Conservation (phyloP, 176 grass and related monocot genomes). For the Pontederia paniculata region DNA sequence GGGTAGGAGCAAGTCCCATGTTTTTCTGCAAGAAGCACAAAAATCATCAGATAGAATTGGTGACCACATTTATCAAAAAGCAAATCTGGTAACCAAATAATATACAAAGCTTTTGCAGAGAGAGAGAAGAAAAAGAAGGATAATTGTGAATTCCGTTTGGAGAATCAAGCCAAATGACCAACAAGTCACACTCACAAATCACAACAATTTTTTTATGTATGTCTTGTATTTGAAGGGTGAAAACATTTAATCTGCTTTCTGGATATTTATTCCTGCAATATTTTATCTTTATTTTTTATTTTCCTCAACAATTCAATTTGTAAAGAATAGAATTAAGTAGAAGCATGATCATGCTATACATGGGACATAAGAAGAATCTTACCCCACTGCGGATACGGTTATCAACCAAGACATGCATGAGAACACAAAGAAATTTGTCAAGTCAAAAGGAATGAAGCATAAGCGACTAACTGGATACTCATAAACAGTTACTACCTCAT, state of each 20-base stretch:
- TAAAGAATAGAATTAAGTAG: too few relatives aligned
- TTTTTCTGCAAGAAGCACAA: slow-evolving; percentile 41
- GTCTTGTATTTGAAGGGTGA: too few relatives aligned
- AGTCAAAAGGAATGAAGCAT: background rate
- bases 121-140: too few relatives aligned
- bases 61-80: background rate
- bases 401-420: slow-evolving; percentile 40
- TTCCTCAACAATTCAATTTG: too few relatives aligned
- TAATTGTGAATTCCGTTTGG: too few relatives aligned
- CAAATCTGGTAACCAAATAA: background rate
- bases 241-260: too few relatives aligned
- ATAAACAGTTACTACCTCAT: slow-evolving; percentile 42
- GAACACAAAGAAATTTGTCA: slow-evolving; percentile 11
- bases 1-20: slow-evolving; percentile 92
- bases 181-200: too few relatives aligned
- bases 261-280: too few relatives aligned
- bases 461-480: background rate
- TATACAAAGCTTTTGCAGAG: too few relatives aligned
- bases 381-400: slow-evolving; percentile 59
- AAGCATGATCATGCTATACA: background rate
- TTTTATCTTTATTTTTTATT: too few relatives aligned
- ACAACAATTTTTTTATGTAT: too few relatives aligned
- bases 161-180: too few relatives aligned
- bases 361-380: slow-evolving; percentile 29
- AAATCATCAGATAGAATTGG: background rate